Evolutionary conservation across 2,329 filamentous ascomycete species (phyloP).

Genomic region (Cladosporium oxysporum): DNA sequence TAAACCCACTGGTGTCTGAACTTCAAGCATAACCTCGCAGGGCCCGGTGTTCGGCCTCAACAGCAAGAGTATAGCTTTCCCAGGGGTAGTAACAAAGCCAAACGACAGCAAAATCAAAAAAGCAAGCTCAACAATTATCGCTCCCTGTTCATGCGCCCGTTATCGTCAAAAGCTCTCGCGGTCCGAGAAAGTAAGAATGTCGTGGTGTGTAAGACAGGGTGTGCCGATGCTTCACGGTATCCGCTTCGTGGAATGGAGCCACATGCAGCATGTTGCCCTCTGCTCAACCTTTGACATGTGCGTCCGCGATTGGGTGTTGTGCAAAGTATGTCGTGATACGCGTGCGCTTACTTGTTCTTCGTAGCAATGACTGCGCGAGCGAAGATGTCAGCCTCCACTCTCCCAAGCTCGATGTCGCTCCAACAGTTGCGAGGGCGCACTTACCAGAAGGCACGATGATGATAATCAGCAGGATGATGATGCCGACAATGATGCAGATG

Average conservation of each 20-base stretch:
- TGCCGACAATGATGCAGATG: conserved; percentile 88
- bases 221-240: conserved; percentile 1
- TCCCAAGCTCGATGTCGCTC: neutral
- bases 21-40: conserved; percentile 2
- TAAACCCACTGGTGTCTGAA: conserved; percentile 18
- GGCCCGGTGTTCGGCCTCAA: neutral
- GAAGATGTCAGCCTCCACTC: neutral
- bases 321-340: conserved; percentile 10
- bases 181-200: conserved; percentile 4
- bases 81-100: conserved; percentile 9
- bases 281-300: conserved; percentile 5
- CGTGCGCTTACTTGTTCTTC: conserved; percentile 17
- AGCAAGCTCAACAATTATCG: conserved; percentile 19
- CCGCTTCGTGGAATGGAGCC: neutral
- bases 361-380: conserved; percentile 20
- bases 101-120: conserved; percentile 10
- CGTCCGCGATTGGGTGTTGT: conserved; percentile 5
- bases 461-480: conserved; percentile 87
- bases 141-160: conserved; percentile 20
- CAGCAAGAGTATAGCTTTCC: neutral
- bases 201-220: neutral
- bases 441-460: conserved; percentile 92
- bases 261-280: neutral
- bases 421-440: neutral
- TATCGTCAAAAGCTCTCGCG: conserved; percentile 18